Conservation (phyloP, 139 green algal species). For the Parachlorella kessleri region DNA sequence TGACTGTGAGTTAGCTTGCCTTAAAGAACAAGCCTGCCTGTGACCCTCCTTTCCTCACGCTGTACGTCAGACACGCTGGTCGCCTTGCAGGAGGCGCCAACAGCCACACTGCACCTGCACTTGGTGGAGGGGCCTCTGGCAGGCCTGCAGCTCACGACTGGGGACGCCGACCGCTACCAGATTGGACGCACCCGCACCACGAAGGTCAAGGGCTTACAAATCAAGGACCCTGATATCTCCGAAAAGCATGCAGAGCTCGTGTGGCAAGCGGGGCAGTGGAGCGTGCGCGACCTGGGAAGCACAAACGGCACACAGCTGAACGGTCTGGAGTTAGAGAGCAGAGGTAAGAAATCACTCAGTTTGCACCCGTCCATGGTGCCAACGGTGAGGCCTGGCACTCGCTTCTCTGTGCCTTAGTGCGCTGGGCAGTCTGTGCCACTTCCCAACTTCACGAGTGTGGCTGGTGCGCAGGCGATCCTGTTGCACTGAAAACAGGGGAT, state of each 20-base stretch:
- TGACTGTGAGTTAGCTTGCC: no score
- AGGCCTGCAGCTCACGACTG: constrained; percentile 17
- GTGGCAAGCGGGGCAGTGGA: constrained; percentile 47
- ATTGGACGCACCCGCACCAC: constrained; percentile 28
- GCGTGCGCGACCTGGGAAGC: constrained; percentile 60
- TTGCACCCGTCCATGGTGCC: background rate
- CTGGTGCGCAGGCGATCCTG: background rate
- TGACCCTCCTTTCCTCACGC: no score
- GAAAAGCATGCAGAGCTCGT: constrained; percentile 69
- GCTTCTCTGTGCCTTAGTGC: no score
- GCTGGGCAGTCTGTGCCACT: no score
- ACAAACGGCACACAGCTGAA: constrained; percentile 75
- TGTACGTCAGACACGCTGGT: no score
- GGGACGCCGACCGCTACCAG: background rate
- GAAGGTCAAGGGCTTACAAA: constrained; percentile 44
- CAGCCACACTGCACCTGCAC: constrained; percentile 6
- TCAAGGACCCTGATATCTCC: constrained; percentile 69
- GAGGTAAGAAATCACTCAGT: constrained; percentile 18
- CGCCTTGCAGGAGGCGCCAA: background rate
- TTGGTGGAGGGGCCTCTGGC: constrained; percentile 13
- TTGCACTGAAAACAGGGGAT: background rate
- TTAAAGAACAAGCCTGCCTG: no score
- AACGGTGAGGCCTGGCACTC: constrained; percentile 9
- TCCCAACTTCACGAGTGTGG: background rate
- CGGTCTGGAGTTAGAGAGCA: constrained; percentile 27